These are phyloP conservation scores for Claviceps sp. DNA, from an alignment of 2,329 filamentous ascomycete genomes.

Conservation along the genomic window DNA sequence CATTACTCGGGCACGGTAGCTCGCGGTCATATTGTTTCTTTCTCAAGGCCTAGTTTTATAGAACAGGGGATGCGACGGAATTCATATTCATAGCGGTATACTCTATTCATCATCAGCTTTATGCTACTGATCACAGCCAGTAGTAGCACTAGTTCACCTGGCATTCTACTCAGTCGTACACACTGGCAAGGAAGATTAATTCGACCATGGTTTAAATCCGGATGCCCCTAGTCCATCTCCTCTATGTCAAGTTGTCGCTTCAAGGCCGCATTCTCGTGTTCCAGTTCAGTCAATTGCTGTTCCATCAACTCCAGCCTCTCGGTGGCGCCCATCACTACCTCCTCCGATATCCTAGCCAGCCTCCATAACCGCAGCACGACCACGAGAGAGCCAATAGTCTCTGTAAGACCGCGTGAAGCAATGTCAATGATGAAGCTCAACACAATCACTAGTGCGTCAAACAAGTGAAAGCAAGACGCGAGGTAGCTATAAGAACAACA, in stretches of 20 bases:
- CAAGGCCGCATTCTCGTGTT: slow-evolving; percentile 28
- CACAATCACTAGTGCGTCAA: slow-evolving; percentile 51
- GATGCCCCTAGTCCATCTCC: slow-evolving; percentile 3
- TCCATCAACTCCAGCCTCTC: slow-evolving; percentile 48
- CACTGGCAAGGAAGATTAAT: neutral
- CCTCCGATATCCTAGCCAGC: slow-evolving; percentile 58
- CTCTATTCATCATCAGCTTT: neutral
- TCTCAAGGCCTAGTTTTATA: neutral
- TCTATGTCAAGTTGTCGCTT: slow-evolving; percentile 10
- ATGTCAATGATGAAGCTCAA: slow-evolving; percentile 49
- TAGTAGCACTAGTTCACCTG: neutral
- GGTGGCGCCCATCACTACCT: slow-evolving; percentile 47
- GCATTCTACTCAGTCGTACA: neutral
- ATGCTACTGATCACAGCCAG: neutral
- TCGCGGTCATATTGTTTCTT: neutral
- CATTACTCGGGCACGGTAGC: slow-evolving; percentile 6
- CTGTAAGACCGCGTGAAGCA: slow-evolving; percentile 41
- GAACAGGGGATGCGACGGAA: neutral
- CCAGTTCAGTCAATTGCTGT: slow-evolving; percentile 35
- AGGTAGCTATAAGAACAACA: slow-evolving; percentile 33
- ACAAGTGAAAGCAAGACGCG: slow-evolving; percentile 43
- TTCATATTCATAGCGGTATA: neutral
- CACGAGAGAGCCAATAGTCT: slow-evolving; percentile 53
- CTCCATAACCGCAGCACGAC: slow-evolving; percentile 54
- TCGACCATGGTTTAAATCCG: slow-evolving; percentile 2